These are phyloP conservation scores for Ilex aquifolium DNA, from an alignment of 257 asterid species.

Conservation along the genomic window DNA sequence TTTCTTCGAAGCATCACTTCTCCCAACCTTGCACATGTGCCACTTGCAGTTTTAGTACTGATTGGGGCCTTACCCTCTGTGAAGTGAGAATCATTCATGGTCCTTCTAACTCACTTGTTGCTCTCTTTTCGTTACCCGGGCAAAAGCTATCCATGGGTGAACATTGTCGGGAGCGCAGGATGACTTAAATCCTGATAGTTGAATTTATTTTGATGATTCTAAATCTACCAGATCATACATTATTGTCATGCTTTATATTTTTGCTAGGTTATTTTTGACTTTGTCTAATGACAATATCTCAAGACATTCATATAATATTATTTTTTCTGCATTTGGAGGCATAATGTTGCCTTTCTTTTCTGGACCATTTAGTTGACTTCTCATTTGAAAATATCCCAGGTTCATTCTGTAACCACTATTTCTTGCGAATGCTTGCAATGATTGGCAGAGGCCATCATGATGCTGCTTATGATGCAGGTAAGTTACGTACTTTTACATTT, in stretches of 20 bases:
- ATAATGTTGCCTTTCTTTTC: conserved; percentile 8
- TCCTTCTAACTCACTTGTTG: neutral
- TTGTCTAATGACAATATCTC: neutral
- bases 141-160: neutral
- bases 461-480: conserved; percentile 51
- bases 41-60: no score
- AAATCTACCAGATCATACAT: neutral
- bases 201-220: neutral
- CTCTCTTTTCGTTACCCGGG: neutral
- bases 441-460: conserved; percentile 67
- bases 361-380: conserved; percentile 5
- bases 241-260: neutral
- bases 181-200: neutral
- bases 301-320: neutral
- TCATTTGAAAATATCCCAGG: conserved; percentile 34
- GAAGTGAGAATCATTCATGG: neutral
- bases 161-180: neutral
- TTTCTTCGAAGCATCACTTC: no score
- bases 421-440: conserved; percentile 79
- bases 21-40: no score
- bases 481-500: conserved; percentile 1
- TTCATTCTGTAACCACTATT: conserved; percentile 81
- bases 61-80: neutral
- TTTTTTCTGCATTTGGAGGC: neutral
- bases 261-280: neutral